A percentile compares a stretch with the other conserved stretches of the same genome.
Conservation (phyloP, 2,329 filamentous ascomycete species). For the Cordyceps cateniannulata region DNA sequence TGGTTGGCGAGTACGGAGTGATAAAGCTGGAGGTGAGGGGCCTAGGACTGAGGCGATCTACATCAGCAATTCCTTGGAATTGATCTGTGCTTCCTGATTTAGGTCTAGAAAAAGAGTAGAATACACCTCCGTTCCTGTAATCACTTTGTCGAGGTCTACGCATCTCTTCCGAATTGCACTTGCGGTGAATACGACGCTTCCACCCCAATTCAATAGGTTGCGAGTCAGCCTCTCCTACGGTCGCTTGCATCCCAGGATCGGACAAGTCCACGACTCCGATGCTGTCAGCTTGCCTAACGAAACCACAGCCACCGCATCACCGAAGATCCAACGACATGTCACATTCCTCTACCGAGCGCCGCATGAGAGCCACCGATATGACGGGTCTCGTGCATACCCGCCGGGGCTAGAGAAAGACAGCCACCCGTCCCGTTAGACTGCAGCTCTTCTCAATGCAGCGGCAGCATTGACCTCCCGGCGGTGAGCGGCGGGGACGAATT, state of each 20-base stretch:
- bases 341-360: not conserved
- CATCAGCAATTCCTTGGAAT: too few species aligned
- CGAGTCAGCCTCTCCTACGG: not conserved
- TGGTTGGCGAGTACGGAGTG: too few species aligned
- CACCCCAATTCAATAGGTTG: too few species aligned
- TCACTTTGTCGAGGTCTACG: too few species aligned
- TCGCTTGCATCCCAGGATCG: not conserved
- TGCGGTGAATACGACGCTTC: too few species aligned
- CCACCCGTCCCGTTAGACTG: not conserved
- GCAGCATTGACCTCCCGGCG: not conserved
- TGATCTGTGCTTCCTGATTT: too few species aligned
- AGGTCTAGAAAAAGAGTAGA: too few species aligned
- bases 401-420: slow-evolving; percentile 10
- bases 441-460: not conserved
- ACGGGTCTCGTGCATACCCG: slow-evolving; percentile 13
- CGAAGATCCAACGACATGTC: not conserved
- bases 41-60: too few species aligned
- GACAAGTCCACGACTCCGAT: not conserved
- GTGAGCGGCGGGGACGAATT: not conserved
- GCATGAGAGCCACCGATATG: not conserved
- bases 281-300: not conserved
- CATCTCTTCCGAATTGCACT: too few species aligned
- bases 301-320: too few species aligned
- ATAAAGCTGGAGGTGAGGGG: too few species aligned
- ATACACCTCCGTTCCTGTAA: too few species aligned